Percentiles rank a stretch among this genome's conserved stretches.
phyloP scores from a whole-genome alignment of 176 grass and related monocot genomes.

The Aegilops tauschii region DNA sequence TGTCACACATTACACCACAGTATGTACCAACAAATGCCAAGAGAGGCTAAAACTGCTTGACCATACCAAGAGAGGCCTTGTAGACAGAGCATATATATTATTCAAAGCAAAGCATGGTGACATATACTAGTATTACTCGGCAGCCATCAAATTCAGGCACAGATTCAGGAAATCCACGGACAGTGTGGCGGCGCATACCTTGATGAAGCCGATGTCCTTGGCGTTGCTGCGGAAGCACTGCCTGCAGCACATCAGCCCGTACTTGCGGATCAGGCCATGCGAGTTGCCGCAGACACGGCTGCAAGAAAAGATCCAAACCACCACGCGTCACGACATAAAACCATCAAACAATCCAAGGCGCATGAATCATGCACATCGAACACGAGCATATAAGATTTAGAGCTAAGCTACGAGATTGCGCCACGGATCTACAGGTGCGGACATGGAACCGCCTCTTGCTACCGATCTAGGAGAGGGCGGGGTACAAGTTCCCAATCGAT shows the following conservation, averaged over 20 bases:
- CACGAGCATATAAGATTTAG: background rate
- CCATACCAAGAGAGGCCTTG: background rate
- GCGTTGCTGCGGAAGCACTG: conserved; percentile 98
- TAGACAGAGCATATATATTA: background rate
- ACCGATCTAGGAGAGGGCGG: background rate
- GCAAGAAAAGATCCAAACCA: conserved; percentile 8
- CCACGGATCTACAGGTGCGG: background rate
- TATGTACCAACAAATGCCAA: background rate
- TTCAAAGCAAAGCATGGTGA: background rate
- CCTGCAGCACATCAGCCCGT: conserved; percentile 91
- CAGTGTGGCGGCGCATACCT: conserved; percentile 41
- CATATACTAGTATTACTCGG: background rate
- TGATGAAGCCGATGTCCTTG: conserved; percentile 96
- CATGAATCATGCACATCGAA: background rate
- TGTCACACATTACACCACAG: background rate
- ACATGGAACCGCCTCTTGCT: background rate
- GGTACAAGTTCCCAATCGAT: background rate
- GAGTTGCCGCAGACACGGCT: conserved; percentile 87
- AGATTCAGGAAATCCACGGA: background rate
- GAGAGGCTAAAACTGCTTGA: background rate
- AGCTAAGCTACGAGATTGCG: background rate
- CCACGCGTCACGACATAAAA: background rate
- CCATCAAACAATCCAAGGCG: background rate
- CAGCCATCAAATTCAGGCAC: background rate
- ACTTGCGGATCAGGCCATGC: conserved; percentile 89